Evolutionary conservation across 202 grass and related monocot genomes (phyloP), one percentile per base, ranked within the genome.

Genomic region (Saccharum hybrid): DNA sequence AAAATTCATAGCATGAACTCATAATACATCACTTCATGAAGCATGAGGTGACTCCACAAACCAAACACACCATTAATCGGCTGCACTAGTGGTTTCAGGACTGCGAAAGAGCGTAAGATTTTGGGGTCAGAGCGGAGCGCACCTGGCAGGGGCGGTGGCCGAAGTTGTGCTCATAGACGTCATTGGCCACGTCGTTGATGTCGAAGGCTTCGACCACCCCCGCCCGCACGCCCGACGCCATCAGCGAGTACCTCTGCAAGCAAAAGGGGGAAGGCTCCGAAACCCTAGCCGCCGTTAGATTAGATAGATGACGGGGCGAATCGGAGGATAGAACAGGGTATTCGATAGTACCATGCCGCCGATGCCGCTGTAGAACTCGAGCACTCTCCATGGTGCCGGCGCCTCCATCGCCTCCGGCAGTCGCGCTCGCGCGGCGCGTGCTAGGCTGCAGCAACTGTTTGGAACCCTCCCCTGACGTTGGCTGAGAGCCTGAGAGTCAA

Each of bases 321-420:
- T n/a, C 0, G 22, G 51, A 40, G 52, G 72, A 41, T 42, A 76
- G 22, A 41, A 28, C 56, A 21, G 68, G 52, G 66, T 46, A 26
- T 11, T 21, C 21, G 45, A 57, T 16, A 72, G 9, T 71, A 94
- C 95, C 95, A 98, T 93, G 78, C 90, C 95, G 49, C 95, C 95
- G 72, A 98, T 90, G 43, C 92, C 95, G 83, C 95, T 98, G 88
- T 98, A 98, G 92, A 98, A 98, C 89, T 98, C 95, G 68, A 98
- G 92, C 54, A 94, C 65, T 64, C 92, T 87, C 88, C 85, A 93
- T 74, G 88, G 60, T 2, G 9, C 21, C 80, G 66, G 31, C 56
- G 82, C 42, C 54, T 81, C 77, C 88, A 88, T 92, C 63, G 19
- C 46, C 71, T 66, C 49, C 83, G 30, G 40, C 6, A 0, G 19